A percentile compares a stretch with the other conserved stretches of the same genome.
Conservation (phyloP, 2,329 filamentous ascomycete species). For the Karstenula rhodostoma region DNA sequence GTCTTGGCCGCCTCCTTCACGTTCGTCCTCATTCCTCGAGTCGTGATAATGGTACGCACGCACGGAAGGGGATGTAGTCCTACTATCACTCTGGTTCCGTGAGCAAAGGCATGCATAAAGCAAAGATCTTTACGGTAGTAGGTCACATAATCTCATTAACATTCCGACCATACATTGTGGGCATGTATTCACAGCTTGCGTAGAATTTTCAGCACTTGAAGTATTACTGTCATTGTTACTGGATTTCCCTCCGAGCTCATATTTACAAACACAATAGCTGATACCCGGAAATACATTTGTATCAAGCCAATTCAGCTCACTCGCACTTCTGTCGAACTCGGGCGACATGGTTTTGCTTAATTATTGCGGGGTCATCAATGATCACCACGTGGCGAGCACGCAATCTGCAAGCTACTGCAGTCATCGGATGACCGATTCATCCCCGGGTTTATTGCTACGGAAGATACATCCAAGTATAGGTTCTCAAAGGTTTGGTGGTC, state of each 20-base stretch:
- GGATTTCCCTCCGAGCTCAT: no score
- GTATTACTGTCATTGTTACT: no score
- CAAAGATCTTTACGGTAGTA: no score
- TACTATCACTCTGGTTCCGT: no score
- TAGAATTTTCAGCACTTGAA: background rate
- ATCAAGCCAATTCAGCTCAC: background rate
- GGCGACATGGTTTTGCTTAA: background rate
- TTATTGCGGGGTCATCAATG: background rate
- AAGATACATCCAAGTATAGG: background rate
- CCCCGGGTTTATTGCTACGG: background rate
- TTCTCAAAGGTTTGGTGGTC: background rate
- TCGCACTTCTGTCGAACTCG: background rate
- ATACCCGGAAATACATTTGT: background rate
- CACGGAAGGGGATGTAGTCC: no score
- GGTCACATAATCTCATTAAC: no score
- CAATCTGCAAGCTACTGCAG: constrained; percentile 4
- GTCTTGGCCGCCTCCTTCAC: no score
- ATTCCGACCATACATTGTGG: no score
- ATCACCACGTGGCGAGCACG: constrained; percentile 1
- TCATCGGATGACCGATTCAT: background rate
- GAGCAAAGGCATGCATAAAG: no score
- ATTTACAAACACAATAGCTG: no score
- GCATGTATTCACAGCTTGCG: background rate
- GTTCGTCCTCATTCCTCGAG: no score
- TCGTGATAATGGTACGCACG: no score